Base-by-base conservation (phyloP, 2,329 filamentous ascomycete genomes). In the Talaromyces atroroseus region DNA sequence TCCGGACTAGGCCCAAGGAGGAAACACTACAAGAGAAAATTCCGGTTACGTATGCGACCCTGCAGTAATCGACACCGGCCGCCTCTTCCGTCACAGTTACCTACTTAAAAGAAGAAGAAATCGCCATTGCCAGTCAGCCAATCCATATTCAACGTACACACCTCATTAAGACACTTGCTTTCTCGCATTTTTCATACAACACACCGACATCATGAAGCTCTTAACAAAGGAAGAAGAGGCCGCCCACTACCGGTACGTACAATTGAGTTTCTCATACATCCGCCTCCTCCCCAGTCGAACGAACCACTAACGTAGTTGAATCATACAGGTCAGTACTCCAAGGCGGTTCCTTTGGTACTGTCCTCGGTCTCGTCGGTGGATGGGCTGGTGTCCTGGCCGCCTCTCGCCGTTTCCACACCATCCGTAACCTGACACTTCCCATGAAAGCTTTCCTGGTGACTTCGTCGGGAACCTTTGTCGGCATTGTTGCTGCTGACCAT, bases 221-320 rank as follows among this genome's bases (percentile, higher is more conserved):
- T 82, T 97, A 71, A 95, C 89, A 66, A 90, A 92, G 72, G 90
- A 96, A 83, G 90, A 96, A 78, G 92, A 96, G 77, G 73, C 80
- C 59, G 89, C 83, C 54, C 92, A 96, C 82, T 96, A 95, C 82
- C 77, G 80, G 82, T 85, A 75, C 11, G 55, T 23, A 18, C 24
- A 21, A 29, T 23, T 26, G 26, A 7, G 8, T 8, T n/a, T n/a
- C n/a, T 29, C 26, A 29, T 29, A 8, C 26, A 29, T 8, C 11
- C 26, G 8, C 26, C 8, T 29, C 26, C 26, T 11, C 2, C 26
- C 8, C 26, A 29, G n/a, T n/a, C n/a, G n/a, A n/a, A n/a, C n/a
- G n/a, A n/a, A 29, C 8, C 26, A 10, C 26, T 29, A 29, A 29
- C 26, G 26, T 61, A 32, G 63, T 52, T 18, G 49, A 38, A 26